Conservation (phyloP, 106 monocot species). For the Acanthochlamys bracteata region DNA sequence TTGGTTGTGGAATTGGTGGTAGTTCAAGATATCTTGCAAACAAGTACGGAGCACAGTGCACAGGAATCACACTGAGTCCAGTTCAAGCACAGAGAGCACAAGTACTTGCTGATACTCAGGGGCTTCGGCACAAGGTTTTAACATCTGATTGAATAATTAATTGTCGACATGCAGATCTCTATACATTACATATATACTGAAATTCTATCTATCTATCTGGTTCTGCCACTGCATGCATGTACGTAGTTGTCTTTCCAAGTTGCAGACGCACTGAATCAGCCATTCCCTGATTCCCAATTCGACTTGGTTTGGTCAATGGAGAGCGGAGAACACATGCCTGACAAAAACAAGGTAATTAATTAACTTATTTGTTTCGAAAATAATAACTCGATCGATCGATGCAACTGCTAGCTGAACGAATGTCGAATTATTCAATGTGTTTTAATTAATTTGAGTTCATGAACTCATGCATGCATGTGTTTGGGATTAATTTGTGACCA, state of each 20-base stretch:
- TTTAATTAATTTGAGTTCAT: too few relatives aligned
- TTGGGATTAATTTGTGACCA: conserved; percentile 8
- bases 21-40: conserved; percentile 13
- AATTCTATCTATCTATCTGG: too few relatives aligned
- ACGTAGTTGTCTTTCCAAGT: conserved; percentile 71
- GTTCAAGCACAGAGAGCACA: conserved; percentile 64
- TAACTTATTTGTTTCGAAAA: neutral
- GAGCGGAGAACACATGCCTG: conserved; percentile 91
- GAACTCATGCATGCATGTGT: too few relatives aligned
- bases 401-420: too few relatives aligned
- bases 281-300: conserved; percentile 70
- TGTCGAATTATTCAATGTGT: too few relatives aligned
- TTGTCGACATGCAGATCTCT: too few relatives aligned
- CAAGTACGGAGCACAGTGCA: conserved; percentile 50
- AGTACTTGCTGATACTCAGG: conserved; percentile 37
- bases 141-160: too few relatives aligned
- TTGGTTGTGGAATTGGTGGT: neutral
- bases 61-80: conserved; percentile 82
- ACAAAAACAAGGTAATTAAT: conserved; percentile 46
- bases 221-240: neutral
- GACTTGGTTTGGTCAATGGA: conserved; percentile 95
- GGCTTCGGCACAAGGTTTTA: conserved; percentile 51
- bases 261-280: conserved; percentile 77
- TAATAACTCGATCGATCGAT: too few relatives aligned
- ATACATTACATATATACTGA: too few relatives aligned